Base-by-base conservation (phyloP, 1,139 yeast species). In the Petasospora fabianii region DNA sequence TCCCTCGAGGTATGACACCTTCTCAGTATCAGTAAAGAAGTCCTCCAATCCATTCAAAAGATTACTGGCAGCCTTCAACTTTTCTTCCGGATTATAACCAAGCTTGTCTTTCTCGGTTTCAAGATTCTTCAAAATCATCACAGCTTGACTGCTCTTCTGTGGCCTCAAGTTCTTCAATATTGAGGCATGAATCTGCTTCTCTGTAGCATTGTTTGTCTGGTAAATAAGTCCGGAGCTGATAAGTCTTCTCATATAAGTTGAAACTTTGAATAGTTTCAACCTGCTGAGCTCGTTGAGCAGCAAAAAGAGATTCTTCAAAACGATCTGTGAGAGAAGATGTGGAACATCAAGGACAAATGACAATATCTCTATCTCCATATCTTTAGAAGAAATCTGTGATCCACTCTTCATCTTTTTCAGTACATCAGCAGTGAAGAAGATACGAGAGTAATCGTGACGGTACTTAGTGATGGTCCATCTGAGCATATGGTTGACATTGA, bases 211-310 rank as follows among this genome's bases (percentile, higher is more conserved):
- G 24, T 44, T 34, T 2, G 58, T 48, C 17, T 73, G 56, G 56
- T 83, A 86, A 36, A 87, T 73, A 1, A 85, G 68, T 5, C 96
- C 97, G 1, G 94, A 81, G 5, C 96, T 87, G 37, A 88, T 87
- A 27, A 87, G 64, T 48, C 82, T 77, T 53, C 96, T 66, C 42
- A 87, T 66, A 52, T 87, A 88, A 0, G 85, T 73, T 0, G 90
- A 79, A 3, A 83, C 73, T 42, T 61, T 64, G 35, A 65, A 54
- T 21, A 48, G 15, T 20, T 48, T 71, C 34, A 73, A 58, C 28
- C 68, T 71, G 35, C 72, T 69, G 9, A 83, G 58, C 52, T 78
- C 84, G 46, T 77, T 71, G 16, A 82, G 65, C 34, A 84, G 61
- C 6, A 73, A 68, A 48, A 71, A 72, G 20, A 84, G 58, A 36